These are phyloP conservation scores for Amylocarpus encephaloides DNA, from an alignment of 2,329 filamentous ascomycete species.

Conservation along the genomic window DNA sequence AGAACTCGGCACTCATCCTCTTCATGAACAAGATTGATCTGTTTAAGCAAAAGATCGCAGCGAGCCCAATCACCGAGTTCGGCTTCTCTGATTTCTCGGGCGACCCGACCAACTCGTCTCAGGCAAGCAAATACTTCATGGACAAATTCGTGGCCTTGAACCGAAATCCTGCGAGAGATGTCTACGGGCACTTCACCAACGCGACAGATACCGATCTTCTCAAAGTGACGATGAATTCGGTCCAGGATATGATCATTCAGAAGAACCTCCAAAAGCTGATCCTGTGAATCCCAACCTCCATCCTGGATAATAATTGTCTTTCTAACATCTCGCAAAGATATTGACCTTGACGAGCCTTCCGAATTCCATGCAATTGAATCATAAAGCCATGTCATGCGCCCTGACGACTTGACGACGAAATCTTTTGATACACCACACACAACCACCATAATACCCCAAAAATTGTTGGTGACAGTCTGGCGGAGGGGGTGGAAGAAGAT, in stretches of 20 bases:
- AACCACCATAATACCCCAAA: background rate
- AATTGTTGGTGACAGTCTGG: background rate
- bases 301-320: constrained; percentile 1
- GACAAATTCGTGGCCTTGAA: constrained; percentile 75
- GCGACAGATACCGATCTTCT: constrained; percentile 65
- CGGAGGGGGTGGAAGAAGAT: background rate
- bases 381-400: constrained; percentile 1
- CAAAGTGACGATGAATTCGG: constrained; percentile 80
- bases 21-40: constrained; percentile 87
- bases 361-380: background rate
- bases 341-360: background rate
- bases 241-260: constrained; percentile 84
- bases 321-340: constrained; percentile 4
- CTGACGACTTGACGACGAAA: constrained; percentile 2
- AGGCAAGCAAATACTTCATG: constrained; percentile 74
- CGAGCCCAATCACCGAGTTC: constrained; percentile 65
- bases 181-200: constrained; percentile 54
- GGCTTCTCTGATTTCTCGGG: constrained; percentile 75
- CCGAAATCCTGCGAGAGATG: constrained; percentile 50
- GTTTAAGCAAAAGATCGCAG: constrained; percentile 68
- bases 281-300: constrained; percentile 41
- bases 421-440: constrained; percentile 1
- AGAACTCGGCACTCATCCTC: constrained; percentile 72
- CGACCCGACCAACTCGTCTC: constrained; percentile 62
- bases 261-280: constrained; percentile 76